These are phyloP conservation scores for Nannochloris sp. DNA, from an alignment of 139 green algal species.

Conservation along the genomic window DNA sequence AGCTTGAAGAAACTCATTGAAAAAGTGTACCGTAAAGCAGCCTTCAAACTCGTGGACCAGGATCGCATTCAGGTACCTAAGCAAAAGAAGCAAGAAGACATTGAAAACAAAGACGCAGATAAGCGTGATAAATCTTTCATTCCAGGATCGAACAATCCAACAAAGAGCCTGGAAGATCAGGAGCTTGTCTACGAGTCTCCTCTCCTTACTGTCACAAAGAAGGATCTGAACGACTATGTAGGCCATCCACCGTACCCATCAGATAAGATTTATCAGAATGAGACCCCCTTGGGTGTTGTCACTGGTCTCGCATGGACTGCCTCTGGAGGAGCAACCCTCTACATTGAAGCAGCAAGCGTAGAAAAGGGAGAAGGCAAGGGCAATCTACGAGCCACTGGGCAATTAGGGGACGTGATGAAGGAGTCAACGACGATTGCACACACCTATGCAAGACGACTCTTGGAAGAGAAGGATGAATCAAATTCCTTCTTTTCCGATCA, in stretches of 20 bases:
- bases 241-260: slow-evolving; percentile 80
- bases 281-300: slow-evolving; percentile 78
- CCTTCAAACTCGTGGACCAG: slow-evolving; percentile 54
- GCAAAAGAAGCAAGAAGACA: background rate
- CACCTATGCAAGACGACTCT: slow-evolving; percentile 71
- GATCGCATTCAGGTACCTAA: slow-evolving; percentile 4
- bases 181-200: slow-evolving; percentile 21
- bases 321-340: slow-evolving; percentile 88
- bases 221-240: slow-evolving; percentile 75
- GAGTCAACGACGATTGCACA: slow-evolving; percentile 87
- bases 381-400: slow-evolving; percentile 43
- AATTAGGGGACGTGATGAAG: slow-evolving; percentile 96
- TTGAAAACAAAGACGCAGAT: background rate
- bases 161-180: background rate
- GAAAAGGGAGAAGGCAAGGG: slow-evolving; percentile 59
- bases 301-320: slow-evolving; percentile 95
- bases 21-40: slow-evolving; percentile 92
- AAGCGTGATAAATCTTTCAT: slow-evolving; percentile 1
- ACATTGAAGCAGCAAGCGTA: slow-evolving; percentile 75
- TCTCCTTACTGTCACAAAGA: slow-evolving; percentile 43
- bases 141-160: background rate
- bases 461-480: slow-evolving; percentile 9
- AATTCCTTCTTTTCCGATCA: slow-evolving; percentile 44
- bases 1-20: slow-evolving; percentile 97
- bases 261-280: slow-evolving; percentile 73